phyloP scores from a whole-genome alignment of 1,284 basidiomycete genomes.

The Ustilago trichophora region DNA sequence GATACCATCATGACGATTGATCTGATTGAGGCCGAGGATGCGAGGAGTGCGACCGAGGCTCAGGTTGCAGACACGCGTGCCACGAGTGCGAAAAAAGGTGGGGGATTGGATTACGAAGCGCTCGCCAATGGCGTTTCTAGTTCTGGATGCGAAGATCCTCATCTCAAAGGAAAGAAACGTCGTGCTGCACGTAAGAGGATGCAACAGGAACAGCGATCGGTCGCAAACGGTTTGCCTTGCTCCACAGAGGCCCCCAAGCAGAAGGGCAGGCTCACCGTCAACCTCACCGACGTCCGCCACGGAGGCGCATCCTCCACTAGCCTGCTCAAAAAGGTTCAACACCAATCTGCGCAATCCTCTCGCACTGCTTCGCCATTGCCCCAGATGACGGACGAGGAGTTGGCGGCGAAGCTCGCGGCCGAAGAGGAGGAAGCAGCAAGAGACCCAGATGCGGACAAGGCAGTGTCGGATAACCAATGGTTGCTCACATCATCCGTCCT shows the following conservation, averaged over 20 bases:
- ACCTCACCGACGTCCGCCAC: slow-evolving; percentile 57
- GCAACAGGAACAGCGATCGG: slow-evolving; percentile 28
- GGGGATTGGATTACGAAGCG: slow-evolving; percentile 50
- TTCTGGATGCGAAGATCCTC: slow-evolving; percentile 4
- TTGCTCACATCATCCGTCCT: slow-evolving; percentile 62
- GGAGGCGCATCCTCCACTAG: slow-evolving; percentile 20
- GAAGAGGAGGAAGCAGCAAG: slow-evolving; percentile 44
- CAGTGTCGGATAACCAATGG: slow-evolving; percentile 60
- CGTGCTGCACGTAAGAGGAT: slow-evolving; percentile 32
- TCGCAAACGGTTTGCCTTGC: slow-evolving; percentile 1
- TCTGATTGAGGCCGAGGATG: slow-evolving; percentile 51
- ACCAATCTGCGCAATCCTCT: not conserved
- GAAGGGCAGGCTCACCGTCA: slow-evolving; percentile 34
- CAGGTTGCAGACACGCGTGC: too few relatives aligned
- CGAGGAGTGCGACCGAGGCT: slow-evolving; percentile 10
- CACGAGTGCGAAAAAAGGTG: not conserved
- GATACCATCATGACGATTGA: slow-evolving; percentile 56
- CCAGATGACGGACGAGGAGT: slow-evolving; percentile 47
- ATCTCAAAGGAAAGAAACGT: slow-evolving; percentile 43
- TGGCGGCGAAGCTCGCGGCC: slow-evolving; percentile 52
- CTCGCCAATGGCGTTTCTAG: slow-evolving; percentile 24
- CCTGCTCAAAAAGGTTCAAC: slow-evolving; percentile 14
- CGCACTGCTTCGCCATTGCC: slow-evolving; percentile 5
- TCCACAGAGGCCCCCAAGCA: not conserved
- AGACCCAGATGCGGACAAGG: slow-evolving; percentile 32